Conservation (phyloP, 2,329 filamentous ascomycete species). For the Didymella pinodella region DNA sequence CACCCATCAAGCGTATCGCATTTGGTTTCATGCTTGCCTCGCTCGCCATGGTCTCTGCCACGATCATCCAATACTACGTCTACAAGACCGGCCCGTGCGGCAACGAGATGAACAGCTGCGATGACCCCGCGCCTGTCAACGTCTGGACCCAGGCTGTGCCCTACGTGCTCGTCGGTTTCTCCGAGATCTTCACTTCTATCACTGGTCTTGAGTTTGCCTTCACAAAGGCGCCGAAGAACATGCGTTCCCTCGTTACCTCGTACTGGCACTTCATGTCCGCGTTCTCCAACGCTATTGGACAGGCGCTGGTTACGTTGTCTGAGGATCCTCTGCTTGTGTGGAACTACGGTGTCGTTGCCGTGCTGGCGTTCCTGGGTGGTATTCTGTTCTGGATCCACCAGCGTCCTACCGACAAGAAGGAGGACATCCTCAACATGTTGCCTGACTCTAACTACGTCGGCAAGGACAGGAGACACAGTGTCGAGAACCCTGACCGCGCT, state of each 20-base stretch:
- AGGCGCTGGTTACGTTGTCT: conserved; percentile 69
- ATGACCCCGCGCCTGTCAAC: conserved; percentile 66
- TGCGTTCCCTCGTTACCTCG: conserved; percentile 77
- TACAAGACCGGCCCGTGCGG: conserved; percentile 71
- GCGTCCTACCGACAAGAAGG: conserved; percentile 68
- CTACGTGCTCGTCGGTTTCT: conserved; percentile 63
- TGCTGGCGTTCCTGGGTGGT: conserved; percentile 69
- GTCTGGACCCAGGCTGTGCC: conserved; percentile 64
- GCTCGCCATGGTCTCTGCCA: conserved; percentile 59
- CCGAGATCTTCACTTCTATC: conserved; percentile 66
- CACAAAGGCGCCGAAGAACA: conserved; percentile 79
- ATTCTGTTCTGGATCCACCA: conserved; percentile 74
- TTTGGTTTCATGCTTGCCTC: conserved; percentile 60
- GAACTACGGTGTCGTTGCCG: conserved; percentile 73
- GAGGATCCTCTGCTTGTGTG: conserved; percentile 72
- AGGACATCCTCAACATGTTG: conserved; percentile 74
- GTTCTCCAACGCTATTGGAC: conserved; percentile 73
- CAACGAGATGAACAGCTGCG: conserved; percentile 62
- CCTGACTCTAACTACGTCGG: conserved; percentile 48
- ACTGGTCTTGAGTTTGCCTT: conserved; percentile 78
- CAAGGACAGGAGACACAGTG: conserved; percentile 40
- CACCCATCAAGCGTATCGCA: conserved; percentile 62
- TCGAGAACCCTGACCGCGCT: conserved; percentile 27
- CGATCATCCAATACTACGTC: conserved; percentile 65
- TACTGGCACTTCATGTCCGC: conserved; percentile 76